Evolutionary conservation across 768 basidiomycete species (phyloP), one percentile per base, ranked within the genome.

Genomic region (Dioszegia hungarica): DNA sequence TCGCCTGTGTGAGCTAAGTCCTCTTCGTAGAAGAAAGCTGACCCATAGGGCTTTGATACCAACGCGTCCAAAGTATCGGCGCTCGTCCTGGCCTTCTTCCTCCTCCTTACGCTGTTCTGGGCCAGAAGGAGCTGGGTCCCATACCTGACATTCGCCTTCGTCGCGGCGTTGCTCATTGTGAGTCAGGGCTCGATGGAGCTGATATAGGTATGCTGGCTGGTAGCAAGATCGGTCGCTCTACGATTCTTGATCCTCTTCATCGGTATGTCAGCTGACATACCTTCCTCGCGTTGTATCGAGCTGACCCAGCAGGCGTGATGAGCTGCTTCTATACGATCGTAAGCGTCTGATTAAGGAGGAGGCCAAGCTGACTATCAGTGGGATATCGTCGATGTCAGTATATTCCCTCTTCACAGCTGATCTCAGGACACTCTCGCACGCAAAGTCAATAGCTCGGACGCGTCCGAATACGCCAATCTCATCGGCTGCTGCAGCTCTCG

Each of bases 381-480:
- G 76, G 76, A 77, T 40, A 76, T 77, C 50, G 59, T 77, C 48
- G 76, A 77, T 59, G 75, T 74, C 22, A 63, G 70, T 20, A 24
- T 0, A 45, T 34, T 2, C 17, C 12, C 5, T 28, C 4, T 17
- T 25, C 24, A 14, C n/a, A 38, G 41, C 48, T 47, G 38, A 48
- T 9, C 20, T 0, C 37, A 68, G 72, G 75, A 76, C 48, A 73
- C 73, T 0, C 63, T 77, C 28, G 62, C 63, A 6, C 59, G 76
- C n/a, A 77, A 77, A 54, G 68, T 77, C 59, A 75, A 77, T 44
- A 73, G 64, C 6, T 72, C 69, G 0, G 76, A 77, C 44, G 76
- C 76, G 5, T 72, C 72, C 9, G 74, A 75, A 47, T 77, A 73
- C 57, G 74, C 75, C 1, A 52, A 56, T 8, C 60, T 77, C 55